Base-by-base conservation (phyloP, 2,329 filamentous ascomycete species). In the Diaporthe sp. region DNA sequence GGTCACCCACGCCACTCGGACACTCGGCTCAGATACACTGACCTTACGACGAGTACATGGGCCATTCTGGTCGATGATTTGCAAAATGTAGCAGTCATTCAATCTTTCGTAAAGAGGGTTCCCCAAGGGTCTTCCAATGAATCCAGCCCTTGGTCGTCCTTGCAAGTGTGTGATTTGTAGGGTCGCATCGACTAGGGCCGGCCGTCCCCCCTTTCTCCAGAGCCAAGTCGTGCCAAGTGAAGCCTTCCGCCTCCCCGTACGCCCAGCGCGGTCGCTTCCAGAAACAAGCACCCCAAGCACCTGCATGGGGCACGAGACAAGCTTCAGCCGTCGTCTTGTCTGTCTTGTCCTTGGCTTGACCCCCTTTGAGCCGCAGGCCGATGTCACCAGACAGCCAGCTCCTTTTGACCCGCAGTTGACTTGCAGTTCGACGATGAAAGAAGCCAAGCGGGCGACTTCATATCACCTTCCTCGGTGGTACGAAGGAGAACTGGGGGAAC, bases 161-260 rank as follows among this genome's bases (percentile, higher is more conserved):
- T 22, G 12, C 25, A 3, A 49, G 28, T 28, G 42, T 22, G 25
- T 9, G 20, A 20, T 31, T 28, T 10, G 25, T 47, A 6, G 60
- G 37, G 60, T 63, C 25, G 17, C 25, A 65, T 65, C 61, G 42
- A 34, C 20, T 22, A 49, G 25, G 42, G 25, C 25, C 28, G 25
- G n/a, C 39, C 58, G 22, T 25, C n/a, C 37, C 39, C 37, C n/a
- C 25, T 47, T 34, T 28, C 61, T 28, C 42, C 6, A 22, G 8
- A 34, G 61, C 42, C 61, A 67, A 67, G 61, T 49, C 61, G 25
- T 34, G 61, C 61, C 61, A 67, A 67, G 61, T 67, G 28, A 49
- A 65, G 61, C 61, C 42, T 49, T 20, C n/a, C 20, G 42, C 25
- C 17, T 67, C 25, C 61, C 42, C 42, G 42, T 67, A 15, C 42